These are phyloP conservation scores for Neurospora sp. DNA, from an alignment of 495 filamentous ascomycete genomes.

Conservation along the genomic window DNA sequence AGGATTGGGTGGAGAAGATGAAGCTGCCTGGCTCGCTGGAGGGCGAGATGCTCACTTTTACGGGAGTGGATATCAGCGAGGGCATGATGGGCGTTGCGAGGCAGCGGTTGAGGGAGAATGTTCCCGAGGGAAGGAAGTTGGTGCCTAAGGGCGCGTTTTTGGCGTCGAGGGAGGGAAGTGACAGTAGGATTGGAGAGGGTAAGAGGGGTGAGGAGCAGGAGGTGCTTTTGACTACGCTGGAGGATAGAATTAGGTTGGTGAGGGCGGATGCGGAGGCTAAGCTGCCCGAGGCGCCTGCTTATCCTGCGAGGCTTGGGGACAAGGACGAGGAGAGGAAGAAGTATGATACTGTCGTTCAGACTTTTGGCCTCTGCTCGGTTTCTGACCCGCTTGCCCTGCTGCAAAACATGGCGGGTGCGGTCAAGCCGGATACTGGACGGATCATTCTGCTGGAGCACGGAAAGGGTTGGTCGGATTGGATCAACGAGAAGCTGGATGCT, in stretches of 20 bases:
- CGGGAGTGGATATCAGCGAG: slow-evolving; percentile 35
- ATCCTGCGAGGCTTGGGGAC: slow-evolving; percentile 1
- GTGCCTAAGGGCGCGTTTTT: slow-evolving; percentile 5
- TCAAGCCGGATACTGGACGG: slow-evolving; percentile 49
- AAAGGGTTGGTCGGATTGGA: slow-evolving; percentile 59
- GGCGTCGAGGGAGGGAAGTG: slow-evolving; percentile 6
- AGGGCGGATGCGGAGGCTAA: slow-evolving; percentile 26
- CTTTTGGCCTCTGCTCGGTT: slow-evolving; percentile 88
- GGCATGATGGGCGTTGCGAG: slow-evolving; percentile 36
- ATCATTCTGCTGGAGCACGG: slow-evolving; percentile 92
- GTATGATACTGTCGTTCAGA: slow-evolving; percentile 86
- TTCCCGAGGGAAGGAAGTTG: slow-evolving; percentile 12
- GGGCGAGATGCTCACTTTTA: slow-evolving; percentile 28
- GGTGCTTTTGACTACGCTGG: slow-evolving; percentile 23
- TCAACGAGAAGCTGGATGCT: slow-evolving; percentile 72
- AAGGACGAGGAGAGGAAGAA: slow-evolving; percentile 11
- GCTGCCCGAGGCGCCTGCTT: slow-evolving; percentile 16
- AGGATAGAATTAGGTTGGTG: slow-evolving; percentile 26
- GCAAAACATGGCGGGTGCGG: slow-evolving; percentile 40
- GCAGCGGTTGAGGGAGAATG: slow-evolving; percentile 21
- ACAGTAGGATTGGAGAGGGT: background rate
- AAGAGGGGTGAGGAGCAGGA: slow-evolving; percentile 4
- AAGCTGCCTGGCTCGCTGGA: slow-evolving; percentile 1
- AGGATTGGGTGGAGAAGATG: background rate
- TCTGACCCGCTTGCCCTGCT: slow-evolving; percentile 61